Evolutionary conservation across 2,329 filamentous ascomycete genomes (phyloP), one percentile per base, ranked within the genome.

Genomic region (Fusarium humuli): DNA sequence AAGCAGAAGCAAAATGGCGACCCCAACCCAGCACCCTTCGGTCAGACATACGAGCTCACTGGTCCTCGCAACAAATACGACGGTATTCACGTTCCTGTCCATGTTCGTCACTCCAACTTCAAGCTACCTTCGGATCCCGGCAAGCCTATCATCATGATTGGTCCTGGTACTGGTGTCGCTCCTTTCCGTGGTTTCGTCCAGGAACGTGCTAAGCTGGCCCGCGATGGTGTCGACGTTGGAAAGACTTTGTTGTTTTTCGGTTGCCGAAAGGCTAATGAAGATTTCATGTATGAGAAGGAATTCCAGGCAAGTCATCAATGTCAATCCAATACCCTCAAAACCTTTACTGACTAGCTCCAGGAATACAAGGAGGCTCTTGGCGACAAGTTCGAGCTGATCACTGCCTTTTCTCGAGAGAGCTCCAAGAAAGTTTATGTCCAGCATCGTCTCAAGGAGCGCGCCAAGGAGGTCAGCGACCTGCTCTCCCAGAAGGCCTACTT

Each of bases 21-120:
- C 55, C 87, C 92, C 6, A 85, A 91, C 73, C 94, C 94, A 32
- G 91, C 94, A 77, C 90, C 93, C 27, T 93, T 96, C 76, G 93
- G 94, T 57, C 84, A 95, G 63, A 94, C 91, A 58, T 99, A 98
- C 81, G 88, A 94, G 61, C 92, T 98, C 73, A 91, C 83, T 50
- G 96, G 96, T 14, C 96, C 96, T 18, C 90, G 96, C 77, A 97
- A 97, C 87, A 98, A 97, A 83, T 99, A 98, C 81, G 93, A 97
- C 76, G 95, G 95, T 66, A 91, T 98, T 65, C 94, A 97, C 77
- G 91, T 98, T 25, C 96, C 96, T 5, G 93, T 99, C 16, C 96
- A 99, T 78, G 90, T 99, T 64, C 93, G 96, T 71, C 95, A 98
- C 83, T 98, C 96, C 71, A 99, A 98, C 85, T 99, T 99, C 89